Conservation (phyloP, 495 filamentous ascomycete genomes). For the Xylaria scruposa region DNA sequence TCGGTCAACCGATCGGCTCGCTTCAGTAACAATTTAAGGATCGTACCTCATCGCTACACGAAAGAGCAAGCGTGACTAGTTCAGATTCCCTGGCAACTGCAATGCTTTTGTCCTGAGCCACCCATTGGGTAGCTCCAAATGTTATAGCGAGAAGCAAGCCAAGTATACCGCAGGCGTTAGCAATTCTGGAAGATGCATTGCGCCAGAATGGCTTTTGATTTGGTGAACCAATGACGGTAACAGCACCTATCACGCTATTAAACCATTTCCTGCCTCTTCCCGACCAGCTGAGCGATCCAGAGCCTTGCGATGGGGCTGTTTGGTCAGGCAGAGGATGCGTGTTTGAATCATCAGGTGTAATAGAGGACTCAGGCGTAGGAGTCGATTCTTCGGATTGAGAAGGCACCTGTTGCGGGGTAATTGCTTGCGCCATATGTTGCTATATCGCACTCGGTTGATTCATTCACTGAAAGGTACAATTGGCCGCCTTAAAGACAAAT, state of each 20-base stretch:
- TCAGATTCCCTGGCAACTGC: slow-evolving; percentile 17
- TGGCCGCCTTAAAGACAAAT: neutral
- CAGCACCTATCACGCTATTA: neutral
- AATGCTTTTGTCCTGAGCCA: slow-evolving; percentile 9
- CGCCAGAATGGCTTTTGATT: neutral
- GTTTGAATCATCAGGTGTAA: neutral
- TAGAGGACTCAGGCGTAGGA: neutral
- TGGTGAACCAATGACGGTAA: neutral
- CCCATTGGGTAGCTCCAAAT: neutral
- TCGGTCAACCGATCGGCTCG: neutral
- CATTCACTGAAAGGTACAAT: no score
- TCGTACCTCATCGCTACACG: slow-evolving; percentile 14
- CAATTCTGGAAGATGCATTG: neutral
- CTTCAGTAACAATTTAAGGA: neutral
- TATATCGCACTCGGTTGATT: neutral
- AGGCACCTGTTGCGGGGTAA: neutral
- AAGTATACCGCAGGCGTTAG: neutral
- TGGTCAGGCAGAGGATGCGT: neutral
- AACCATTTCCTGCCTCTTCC: neutral
- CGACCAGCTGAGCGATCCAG: neutral
- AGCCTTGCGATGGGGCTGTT: neutral
- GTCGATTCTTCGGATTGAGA: neutral
- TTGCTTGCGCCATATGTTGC: neutral
- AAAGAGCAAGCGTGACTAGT: slow-evolving; percentile 9
- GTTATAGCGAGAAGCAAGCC: neutral